Base-by-base conservation (phyloP, 2,329 filamentous ascomycete genomes). In the Paracoccidioides lutzii region DNA sequence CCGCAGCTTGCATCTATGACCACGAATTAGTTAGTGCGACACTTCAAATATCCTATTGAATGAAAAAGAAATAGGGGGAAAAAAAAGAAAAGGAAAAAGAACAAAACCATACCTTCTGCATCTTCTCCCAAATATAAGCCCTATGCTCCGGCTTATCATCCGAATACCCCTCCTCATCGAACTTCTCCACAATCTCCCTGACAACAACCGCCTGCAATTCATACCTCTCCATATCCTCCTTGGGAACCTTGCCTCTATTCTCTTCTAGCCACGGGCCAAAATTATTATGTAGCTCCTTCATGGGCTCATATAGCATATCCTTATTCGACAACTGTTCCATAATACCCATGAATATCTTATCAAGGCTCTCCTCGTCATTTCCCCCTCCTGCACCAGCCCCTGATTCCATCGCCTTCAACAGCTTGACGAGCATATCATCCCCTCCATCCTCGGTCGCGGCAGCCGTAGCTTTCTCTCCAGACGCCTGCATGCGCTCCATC, bases 291-390 rank as follows among this genome's bases (percentile, higher is more conserved):
- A 98, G 76, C 73, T 98, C 93, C 75, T 95, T 95, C 90, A 98
- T 96, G 2, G 93, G 93, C 74, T 98, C 91, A 69, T 97, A 97
- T 52, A 98, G 74, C 60, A 98, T 96, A 63, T 97, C 93, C 76
- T 95, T 97, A 71, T 95, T 95, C 3, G 93, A 97, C 60, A 98
- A 79, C 71, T 98, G 90, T 73, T 97, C 89, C 91, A 98, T 97
- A 89, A 97, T 95, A 54, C 87, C 88, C 79, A 95, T 82, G 58
- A 98, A 81, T 83, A 97, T 89, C 74, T 95, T 91, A 56, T 88
- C 90, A 65, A 97, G 87, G 63, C 95, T 90, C 64, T 93, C 90
- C 56, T 96, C 89, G 58, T 75, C 73, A 8, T 81, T 84, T 0
- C 70, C 76, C 5, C 72, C 75, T 0, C 45, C 55, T 81, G 57